Conservation (phyloP, 441 rosid genomes). For the Flueggea neowawraea region DNA sequence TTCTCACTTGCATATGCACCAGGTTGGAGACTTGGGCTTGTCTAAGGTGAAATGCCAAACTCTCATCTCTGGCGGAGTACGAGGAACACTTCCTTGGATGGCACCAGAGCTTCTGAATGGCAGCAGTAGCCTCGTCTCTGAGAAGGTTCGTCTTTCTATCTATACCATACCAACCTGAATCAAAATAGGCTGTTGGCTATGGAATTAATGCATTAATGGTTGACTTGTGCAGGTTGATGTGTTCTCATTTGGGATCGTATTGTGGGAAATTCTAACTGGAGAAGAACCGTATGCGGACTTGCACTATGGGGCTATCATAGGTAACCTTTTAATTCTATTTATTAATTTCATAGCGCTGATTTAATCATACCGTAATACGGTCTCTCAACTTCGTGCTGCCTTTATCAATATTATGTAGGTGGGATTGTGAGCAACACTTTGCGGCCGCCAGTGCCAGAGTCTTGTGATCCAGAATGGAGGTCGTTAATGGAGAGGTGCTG, state of each 20-base stretch:
- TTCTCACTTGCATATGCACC: conserved; percentile 11
- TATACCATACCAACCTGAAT: not conserved
- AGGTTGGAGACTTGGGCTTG: conserved; percentile 78
- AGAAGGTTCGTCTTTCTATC: conserved; percentile 38
- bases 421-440: conserved; percentile 73
- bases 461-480: conserved; percentile 56
- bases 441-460: conserved; percentile 54
- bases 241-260: conserved; percentile 66
- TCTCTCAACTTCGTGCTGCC: not conserved
- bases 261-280: conserved; percentile 72
- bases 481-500: conserved; percentile 71
- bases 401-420: conserved; percentile 26
- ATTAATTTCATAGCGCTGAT: too few relatives aligned
- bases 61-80: conserved; percentile 66
- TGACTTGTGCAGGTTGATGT: conserved; percentile 50
- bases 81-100: conserved; percentile 82
- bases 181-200: not conserved
- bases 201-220: not conserved
- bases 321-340: conserved; percentile 15
- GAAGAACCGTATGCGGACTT: conserved; percentile 71
- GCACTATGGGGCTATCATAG: conserved; percentile 71
- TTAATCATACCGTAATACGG: not conserved
- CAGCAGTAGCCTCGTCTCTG: conserved; percentile 64
- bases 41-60: conserved; percentile 74
- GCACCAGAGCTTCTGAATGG: conserved; percentile 70